Base-by-base conservation (phyloP, 2,329 filamentous ascomycete genomes). In the Fusarium virguliforme region DNA sequence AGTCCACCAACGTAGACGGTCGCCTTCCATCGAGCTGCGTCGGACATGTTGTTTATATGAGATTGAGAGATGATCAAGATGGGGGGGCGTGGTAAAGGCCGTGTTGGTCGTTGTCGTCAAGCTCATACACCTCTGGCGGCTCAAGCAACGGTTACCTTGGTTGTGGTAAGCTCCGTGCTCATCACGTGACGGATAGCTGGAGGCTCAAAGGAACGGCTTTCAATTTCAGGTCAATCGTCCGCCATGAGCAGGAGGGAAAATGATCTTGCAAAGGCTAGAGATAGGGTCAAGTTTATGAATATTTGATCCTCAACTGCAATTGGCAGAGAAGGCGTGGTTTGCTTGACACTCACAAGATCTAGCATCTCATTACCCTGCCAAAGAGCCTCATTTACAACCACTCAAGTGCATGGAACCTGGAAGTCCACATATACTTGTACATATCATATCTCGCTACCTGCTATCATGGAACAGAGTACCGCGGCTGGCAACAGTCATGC, bases 1-100 rank as follows among this genome's bases (percentile, higher is more conserved):
- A 99, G 89, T 34, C 95, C 95, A 70, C 95, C 95, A 57, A 99
- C 93, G 79, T 97, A 97, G 68, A 99, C 88, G 10, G 96, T 99
- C 50, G 93, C 90, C 83, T 97, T 98, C 83, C 95, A 91, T 69
- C 95, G 91, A 56, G 92, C 85, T 59, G 91, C 85, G 80, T 98
- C 94, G 34, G 94, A 91, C 93, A 98, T 97, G 65, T 37, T 26
- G 37, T 43, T 8, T 32, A 30, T 56, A 50, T 64, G 54, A 58
- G 54, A 13, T 50, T 65, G 38, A 12, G 8, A 34, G 8, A 43
- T 22, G 35, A 43, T n/a, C 8, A 62, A 46, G 34, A 63, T 51
- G 34, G 28, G 8, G 24, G 38, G 50, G 55, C 41, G 46, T 38
- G 50, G 28, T 50, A n/a, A 35, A 48, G 37, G 48, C 30, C 54